phyloP scores from a whole-genome alignment of 352 stramenopile genomes.

The Phytophthora sojae region DNA sequence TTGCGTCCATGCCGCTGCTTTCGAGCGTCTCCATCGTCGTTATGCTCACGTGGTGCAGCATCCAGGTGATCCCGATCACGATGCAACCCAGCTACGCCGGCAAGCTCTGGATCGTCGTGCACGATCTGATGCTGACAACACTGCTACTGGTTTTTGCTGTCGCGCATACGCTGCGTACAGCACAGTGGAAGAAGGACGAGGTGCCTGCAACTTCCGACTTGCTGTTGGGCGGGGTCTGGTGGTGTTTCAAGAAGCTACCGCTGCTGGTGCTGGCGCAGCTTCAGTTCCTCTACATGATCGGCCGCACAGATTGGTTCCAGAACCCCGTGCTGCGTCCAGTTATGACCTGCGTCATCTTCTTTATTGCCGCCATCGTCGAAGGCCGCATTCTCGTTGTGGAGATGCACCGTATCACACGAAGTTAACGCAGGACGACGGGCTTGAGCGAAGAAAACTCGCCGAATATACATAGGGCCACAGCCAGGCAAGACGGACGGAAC shows the following conservation, averaged over 20 bases:
- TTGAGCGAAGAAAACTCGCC: constrained; percentile 3
- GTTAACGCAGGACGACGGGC: constrained; percentile 27
- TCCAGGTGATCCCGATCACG: constrained; percentile 57
- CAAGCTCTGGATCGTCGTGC: constrained; percentile 69
- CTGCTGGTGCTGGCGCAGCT: constrained; percentile 56
- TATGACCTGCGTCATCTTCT: constrained; percentile 64
- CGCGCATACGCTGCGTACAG: constrained; percentile 68
- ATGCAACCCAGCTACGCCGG: constrained; percentile 80
- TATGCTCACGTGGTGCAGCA: constrained; percentile 55
- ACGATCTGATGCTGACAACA: constrained; percentile 66
- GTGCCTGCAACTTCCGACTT: constrained; percentile 63
- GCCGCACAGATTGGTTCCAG: constrained; percentile 73
- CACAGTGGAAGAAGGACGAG: constrained; percentile 76
- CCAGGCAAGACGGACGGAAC: constrained; percentile 5
- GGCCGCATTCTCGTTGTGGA: constrained; percentile 63
- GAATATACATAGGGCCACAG: constrained; percentile 27
- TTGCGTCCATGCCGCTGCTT: constrained; percentile 74
- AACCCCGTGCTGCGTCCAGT: constrained; percentile 81
- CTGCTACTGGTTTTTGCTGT: constrained; percentile 75
- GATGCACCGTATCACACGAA: constrained; percentile 63
- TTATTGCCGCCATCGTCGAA: constrained; percentile 44
- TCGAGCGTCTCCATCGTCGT: constrained; percentile 67
- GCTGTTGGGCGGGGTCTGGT: constrained; percentile 57
- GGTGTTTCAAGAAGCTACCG: constrained; percentile 60
- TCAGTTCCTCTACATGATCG: constrained; percentile 67